Percentiles rank a stretch among this genome's conserved stretches.
These are phyloP conservation scores for Euphorbia tirucalli DNA, from an alignment of 345 rosid species.

Conservation along the genomic window DNA sequence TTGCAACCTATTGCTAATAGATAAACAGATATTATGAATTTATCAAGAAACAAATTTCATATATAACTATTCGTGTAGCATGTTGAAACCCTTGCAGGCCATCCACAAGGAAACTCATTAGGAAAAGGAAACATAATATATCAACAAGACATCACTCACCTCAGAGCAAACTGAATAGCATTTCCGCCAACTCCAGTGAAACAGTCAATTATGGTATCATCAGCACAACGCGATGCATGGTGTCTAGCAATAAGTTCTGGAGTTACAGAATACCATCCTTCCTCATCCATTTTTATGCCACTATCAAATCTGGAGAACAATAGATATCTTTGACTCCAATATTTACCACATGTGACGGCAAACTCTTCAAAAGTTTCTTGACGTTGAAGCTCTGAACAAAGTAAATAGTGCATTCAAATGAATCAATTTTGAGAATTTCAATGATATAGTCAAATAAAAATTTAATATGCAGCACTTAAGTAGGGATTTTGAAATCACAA, in stretches of 20 bases:
- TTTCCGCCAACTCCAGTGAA: slow-evolving; percentile 97
- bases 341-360: slow-evolving; percentile 51
- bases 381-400: slow-evolving; percentile 43
- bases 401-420: slow-evolving; percentile 5
- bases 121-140: neutral
- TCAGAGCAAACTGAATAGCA: slow-evolving; percentile 78
- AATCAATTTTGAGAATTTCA: neutral
- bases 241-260: slow-evolving; percentile 85
- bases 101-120: slow-evolving; percentile 1
- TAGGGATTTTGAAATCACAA: neutral
- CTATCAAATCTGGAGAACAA: slow-evolving; percentile 78
- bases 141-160: slow-evolving; percentile 37
- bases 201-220: slow-evolving; percentile 63
- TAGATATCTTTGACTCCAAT: slow-evolving; percentile 82
- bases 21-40: neutral
- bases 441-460: neutral
- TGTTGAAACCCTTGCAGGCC: too few species aligned
- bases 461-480: neutral
- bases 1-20: neutral
- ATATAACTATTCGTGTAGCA: too few species aligned
- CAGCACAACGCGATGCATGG: slow-evolving; percentile 67
- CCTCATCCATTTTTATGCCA: slow-evolving; percentile 90
- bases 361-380: slow-evolving; percentile 41
- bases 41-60: neutral
- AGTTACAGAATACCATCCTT: slow-evolving; percentile 99